Evolutionary conservation across 2,329 filamentous ascomycete species (phyloP).

Genomic region (Escovopsis sp.): DNA sequence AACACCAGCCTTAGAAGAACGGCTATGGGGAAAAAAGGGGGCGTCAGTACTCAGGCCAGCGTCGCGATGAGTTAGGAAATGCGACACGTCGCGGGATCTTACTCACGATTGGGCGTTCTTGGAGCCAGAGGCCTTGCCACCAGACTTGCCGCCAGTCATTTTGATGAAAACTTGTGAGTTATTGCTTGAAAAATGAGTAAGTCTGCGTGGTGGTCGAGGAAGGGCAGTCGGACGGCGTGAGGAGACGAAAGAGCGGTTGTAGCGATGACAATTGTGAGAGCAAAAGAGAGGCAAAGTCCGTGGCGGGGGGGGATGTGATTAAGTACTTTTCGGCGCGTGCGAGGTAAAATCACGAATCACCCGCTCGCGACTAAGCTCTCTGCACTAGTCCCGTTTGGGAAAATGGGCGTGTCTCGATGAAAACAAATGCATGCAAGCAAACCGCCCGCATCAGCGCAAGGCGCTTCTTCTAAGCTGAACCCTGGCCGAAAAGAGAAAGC

Average conservation of each 20-base stretch:
- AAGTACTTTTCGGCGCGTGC: slow-evolving; percentile 41
- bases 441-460: neutral
- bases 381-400: slow-evolving; percentile 11
- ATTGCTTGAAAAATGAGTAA: slow-evolving; percentile 3
- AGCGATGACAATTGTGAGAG: slow-evolving; percentile 23
- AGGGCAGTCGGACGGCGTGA: slow-evolving; percentile 10
- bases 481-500: no score
- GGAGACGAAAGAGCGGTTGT: slow-evolving; percentile 18
- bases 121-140: slow-evolving; percentile 97
- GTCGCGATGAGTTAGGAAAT: neutral
- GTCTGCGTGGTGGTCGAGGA: slow-evolving; percentile 7
- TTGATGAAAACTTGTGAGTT: slow-evolving; percentile 4
- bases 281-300: slow-evolving; percentile 19
- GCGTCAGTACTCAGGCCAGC: neutral
- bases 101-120: slow-evolving; percentile 99
- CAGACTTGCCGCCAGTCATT: slow-evolving; percentile 70
- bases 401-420: slow-evolving; percentile 16
- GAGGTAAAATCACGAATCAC: slow-evolving; percentile 37
- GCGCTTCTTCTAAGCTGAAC: neutral
- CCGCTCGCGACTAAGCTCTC: slow-evolving; percentile 7
- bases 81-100: neutral
- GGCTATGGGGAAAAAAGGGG: slow-evolving; percentile 36
- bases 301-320: slow-evolving; percentile 34
- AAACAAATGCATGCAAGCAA: slow-evolving; percentile 10
- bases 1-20: slow-evolving; percentile 97